Evolutionary conservation across 1,139 yeast genomes (phyloP).

Genomic region (Pichia sp.): DNA sequence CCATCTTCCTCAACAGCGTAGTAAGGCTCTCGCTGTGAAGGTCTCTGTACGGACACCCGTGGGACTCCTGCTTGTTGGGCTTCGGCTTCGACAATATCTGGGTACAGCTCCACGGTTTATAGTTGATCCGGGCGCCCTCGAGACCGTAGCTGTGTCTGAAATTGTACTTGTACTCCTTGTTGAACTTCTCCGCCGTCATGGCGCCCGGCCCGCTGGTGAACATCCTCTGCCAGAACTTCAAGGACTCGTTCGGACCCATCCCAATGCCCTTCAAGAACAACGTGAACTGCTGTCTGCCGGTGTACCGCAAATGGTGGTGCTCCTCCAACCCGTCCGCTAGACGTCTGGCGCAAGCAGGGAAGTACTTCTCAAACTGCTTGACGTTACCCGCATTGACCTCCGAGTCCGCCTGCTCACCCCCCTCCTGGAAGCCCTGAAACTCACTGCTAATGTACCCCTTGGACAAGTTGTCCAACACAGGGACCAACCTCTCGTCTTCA

Average conservation of each 20-base stretch:
- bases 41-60: constrained; percentile 93
- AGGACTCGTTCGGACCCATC: constrained; percentile 77
- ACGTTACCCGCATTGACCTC: constrained; percentile 66
- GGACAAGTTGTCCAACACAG: constrained; percentile 74
- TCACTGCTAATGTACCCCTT: constrained; percentile 64
- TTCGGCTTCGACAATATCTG: constrained; percentile 69
- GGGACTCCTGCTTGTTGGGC: constrained; percentile 64
- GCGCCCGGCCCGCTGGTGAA: constrained; percentile 50
- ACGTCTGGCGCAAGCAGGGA: constrained; percentile 78
- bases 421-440: constrained; percentile 37
- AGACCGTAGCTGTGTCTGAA: constrained; percentile 86
- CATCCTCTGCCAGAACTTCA: constrained; percentile 76
- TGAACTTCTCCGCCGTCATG: constrained; percentile 67
- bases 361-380: constrained; percentile 54
- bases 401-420: constrained; percentile 29
- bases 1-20: constrained; percentile 55
- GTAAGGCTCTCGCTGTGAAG: constrained; percentile 58
- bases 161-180: constrained; percentile 83
- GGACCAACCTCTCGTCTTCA: constrained; percentile 86
- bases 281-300: constrained; percentile 81
- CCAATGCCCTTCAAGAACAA: constrained; percentile 88
- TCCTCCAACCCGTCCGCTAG: constrained; percentile 57
- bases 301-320: constrained; percentile 71
- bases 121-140: constrained; percentile 84
- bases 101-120: constrained; percentile 81